Base-by-base conservation (phyloP, 192 early-diverging fungal genomes). In the Funneliformis mosseae region DNA sequence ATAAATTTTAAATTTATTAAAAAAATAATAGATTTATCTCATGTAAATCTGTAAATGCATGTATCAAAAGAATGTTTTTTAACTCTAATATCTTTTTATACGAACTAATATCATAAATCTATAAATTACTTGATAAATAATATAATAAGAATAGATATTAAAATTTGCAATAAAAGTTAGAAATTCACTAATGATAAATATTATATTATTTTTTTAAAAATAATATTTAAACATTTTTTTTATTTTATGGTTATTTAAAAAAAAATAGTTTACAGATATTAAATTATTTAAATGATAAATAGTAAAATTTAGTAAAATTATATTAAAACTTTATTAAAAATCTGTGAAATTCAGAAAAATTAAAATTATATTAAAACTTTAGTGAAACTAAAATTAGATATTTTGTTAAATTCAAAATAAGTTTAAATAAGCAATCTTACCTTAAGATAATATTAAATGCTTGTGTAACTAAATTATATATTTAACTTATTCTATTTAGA, bases 1-100 rank as follows among this genome's bases (percentile, higher is more conserved):
- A 41, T 33, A 42, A 70, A 43, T n/a, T 70, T 70, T 70, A 70
- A 21, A 70, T 70, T 70, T 39, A 70, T 21, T 42, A 9, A 7
- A 42, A 6, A 6, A 5, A 42, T 70, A 1, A 70, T 70, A 21
- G 68, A 33, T 42, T 18, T 8, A 6, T 70, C 39, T 43, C 41
- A 7, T 11, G 21, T 70, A 9, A 70, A 70, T 70, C 41, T 38
- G 41, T 70, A 38, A 70, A 70, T 70, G 68, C 41, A 41, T 38
- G 38, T 41, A 33, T 70, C 5, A 63, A 63, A 63, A n/a, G 11
- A 9, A 2, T 63, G 7, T 6, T 63, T 25, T 27, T 27, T 10
- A 63, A 63, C n/a, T 63, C 62, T 33, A 43, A 43, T 70, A 11
- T 70, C 1, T 43, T 21, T 38, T 16, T 70, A 7, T 64, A 16